Evolutionary conservation across 192 early-diverging fungal species (phyloP), one percentile per base, ranked within the genome.

Genomic region (Rhizoclosmatium globosum): DNA sequence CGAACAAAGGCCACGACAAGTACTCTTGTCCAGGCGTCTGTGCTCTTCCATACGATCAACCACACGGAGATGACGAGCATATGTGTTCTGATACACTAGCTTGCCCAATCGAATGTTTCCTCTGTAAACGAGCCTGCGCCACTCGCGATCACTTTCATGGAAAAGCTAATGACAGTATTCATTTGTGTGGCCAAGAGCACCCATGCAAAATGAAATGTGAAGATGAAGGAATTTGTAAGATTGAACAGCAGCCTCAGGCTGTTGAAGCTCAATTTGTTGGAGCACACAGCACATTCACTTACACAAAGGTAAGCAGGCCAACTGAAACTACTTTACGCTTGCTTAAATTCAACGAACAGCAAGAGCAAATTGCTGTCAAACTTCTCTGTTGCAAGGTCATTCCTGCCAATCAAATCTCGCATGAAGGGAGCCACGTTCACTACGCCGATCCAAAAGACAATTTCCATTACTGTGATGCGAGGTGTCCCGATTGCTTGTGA

Each of bases 151-250:
- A 73, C 38, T 73, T 73, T 53, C 71, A 73, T 42, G 41, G n/a
- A 3, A 39, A 38, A 42, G 75, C 53, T 21, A 1, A 13, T 45
- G 81, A 79, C 62, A 13, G 31, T 1, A 23, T 44, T 0, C 82
- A 83, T 62, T 60, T 79, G 67, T 83, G 82, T 47, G 79, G 79
- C 50, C 66, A 67, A 23, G 13, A n/a, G 13, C 71, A 73, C 47
- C 64, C 39, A 58, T 83, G 53, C 42, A 45, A 9, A 46, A 67
- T 64, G 58, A 19, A 56, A 66, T 58, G 82, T 59, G n/a, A 82
- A 77, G 7, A n/a, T 61, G 64, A 78, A 73, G 73, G 83, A 85
- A 82, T 79, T 70, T 84, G 83, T 53, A 13, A 72, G 74, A 81
- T 85, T 71, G 64, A 80, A 56, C 2, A 61, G 62, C 53, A 85